Percentiles rank a stretch among this genome's conserved stretches.
Evolutionary conservation across 2,329 filamentous ascomycete genomes (phyloP).

Genomic region (Didymellaceae sp.): DNA sequence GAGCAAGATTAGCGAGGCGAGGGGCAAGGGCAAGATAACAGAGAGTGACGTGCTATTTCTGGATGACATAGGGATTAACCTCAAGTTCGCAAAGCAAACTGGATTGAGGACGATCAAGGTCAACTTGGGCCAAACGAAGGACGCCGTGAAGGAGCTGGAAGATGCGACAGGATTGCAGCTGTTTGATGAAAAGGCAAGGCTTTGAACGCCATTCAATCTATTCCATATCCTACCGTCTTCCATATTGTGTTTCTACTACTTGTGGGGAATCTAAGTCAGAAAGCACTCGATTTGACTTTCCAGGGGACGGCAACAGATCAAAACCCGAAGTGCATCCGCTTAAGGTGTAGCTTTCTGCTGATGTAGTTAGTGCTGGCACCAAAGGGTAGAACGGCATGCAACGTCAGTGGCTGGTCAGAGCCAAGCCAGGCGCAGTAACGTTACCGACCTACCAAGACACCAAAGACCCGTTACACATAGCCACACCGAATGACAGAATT

Average conservation of each 20-base stretch:
- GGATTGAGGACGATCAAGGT: conserved; percentile 90
- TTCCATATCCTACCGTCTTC: no score
- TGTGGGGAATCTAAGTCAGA: no score
- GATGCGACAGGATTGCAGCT: conserved; percentile 71
- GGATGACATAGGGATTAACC: conserved; percentile 93
- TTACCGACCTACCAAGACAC: neutral
- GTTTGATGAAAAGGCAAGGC: conserved; percentile 53
- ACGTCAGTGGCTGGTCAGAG: conserved; percentile 3
- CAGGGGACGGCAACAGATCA: no score
- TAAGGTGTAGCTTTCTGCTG: no score
- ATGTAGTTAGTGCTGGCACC: neutral
- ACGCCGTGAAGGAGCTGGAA: conserved; percentile 85
- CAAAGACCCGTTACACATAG: neutral
- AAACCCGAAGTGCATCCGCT: no score
- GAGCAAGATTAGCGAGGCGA: conserved; percentile 65
- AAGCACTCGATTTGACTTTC: no score
- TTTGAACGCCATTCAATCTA: no score
- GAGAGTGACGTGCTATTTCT: conserved; percentile 80
- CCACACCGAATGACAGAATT: neutral
- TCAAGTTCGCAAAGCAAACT: conserved; percentile 76
- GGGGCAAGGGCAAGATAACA: conserved; percentile 60
- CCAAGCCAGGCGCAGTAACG: conserved; percentile 14
- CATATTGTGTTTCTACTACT: no score
- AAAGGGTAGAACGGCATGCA: conserved; percentile 7
- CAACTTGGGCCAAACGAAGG: conserved; percentile 73